These are phyloP conservation scores for Eimeria praecox DNA, from an alignment of 169 alveolate genomes.

Conservation along the genomic window DNA sequence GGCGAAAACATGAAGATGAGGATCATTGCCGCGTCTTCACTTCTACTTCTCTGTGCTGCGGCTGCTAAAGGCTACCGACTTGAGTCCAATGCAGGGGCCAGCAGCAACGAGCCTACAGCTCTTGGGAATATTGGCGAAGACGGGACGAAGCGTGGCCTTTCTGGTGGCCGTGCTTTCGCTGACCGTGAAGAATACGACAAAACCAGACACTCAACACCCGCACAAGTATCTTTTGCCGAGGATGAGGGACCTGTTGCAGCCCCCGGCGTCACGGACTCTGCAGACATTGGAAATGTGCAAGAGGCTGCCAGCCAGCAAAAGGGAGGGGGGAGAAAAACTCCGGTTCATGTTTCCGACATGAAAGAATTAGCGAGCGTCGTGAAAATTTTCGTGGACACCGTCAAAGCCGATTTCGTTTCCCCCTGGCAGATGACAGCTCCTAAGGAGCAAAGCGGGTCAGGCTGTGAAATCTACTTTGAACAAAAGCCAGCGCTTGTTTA, in stretches of 20 bases:
- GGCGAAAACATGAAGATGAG: background rate
- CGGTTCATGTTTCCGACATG: conserved; percentile 11
- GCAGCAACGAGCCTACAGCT: background rate
- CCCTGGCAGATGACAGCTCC: conserved; percentile 92
- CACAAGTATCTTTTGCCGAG: background rate
- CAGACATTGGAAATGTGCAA: no score
- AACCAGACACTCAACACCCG: background rate
- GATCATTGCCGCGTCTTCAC: background rate
- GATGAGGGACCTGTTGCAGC: background rate
- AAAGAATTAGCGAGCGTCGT: conserved; percentile 84
- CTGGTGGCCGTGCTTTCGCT: background rate
- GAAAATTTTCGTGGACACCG: conserved; percentile 88
- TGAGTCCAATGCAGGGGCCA: background rate
- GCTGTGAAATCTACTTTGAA: background rate
- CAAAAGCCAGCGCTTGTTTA: background rate
- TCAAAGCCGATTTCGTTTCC: conserved; percentile 89
- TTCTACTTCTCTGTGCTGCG: background rate
- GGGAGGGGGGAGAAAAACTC: background rate
- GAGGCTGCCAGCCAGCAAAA: background rate
- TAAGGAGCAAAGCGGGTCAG: conserved; percentile 88
- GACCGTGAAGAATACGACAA: background rate
- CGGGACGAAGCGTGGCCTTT: background rate
- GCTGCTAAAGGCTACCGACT: background rate
- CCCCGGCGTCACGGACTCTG: background rate
- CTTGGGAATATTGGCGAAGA: background rate